Evolutionary conservation across 2,329 filamentous ascomycete genomes (phyloP).

Genomic region (Alternaria atra): DNA sequence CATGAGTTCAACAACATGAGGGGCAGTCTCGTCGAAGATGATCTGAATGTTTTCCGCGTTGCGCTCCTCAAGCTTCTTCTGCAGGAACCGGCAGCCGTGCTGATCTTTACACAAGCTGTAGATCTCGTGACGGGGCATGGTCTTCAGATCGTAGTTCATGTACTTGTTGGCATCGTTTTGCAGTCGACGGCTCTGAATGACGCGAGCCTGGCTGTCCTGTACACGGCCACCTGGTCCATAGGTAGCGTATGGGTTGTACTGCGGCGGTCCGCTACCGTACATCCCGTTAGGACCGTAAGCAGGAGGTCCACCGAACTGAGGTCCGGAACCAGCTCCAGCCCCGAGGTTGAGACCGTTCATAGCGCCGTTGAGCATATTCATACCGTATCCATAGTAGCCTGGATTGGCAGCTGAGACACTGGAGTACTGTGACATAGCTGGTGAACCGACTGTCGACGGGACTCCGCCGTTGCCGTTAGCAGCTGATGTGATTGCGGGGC

Average conservation of each 20-base stretch:
- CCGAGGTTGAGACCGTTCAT: constrained; percentile 69
- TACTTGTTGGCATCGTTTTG: constrained; percentile 77
- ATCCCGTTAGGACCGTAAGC: constrained; percentile 34
- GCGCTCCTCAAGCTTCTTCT: constrained; percentile 95
- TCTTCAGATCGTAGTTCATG: constrained; percentile 82
- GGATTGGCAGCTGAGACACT: constrained; percentile 26
- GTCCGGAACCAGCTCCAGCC: constrained; percentile 29
- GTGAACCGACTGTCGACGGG: constrained; percentile 38
- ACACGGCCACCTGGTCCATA: constrained; percentile 60
- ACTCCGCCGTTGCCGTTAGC: constrained; percentile 30
- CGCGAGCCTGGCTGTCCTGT: constrained; percentile 78
- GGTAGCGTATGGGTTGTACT: constrained; percentile 43
- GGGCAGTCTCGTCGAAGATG: constrained; percentile 93
- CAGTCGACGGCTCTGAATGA: constrained; percentile 78
- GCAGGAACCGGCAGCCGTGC: constrained; percentile 94
- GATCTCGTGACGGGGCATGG: constrained; percentile 77
- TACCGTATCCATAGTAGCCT: constrained; percentile 63
- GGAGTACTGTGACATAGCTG: constrained; percentile 47
- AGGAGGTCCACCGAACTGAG: constrained; percentile 51
- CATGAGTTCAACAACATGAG: constrained; percentile 97
- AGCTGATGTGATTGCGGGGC: constrained; percentile 63
- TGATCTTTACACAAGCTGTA: constrained; percentile 96
- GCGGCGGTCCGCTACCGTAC: constrained; percentile 32
- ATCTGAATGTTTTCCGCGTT: constrained; percentile 83
- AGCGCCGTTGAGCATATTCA: constrained; percentile 71